Evolutionary conservation across 78 protist genomes (phyloP), one percentile per base, ranked within the genome.

Genomic region (Pigoraptor vietnamica): DNA sequence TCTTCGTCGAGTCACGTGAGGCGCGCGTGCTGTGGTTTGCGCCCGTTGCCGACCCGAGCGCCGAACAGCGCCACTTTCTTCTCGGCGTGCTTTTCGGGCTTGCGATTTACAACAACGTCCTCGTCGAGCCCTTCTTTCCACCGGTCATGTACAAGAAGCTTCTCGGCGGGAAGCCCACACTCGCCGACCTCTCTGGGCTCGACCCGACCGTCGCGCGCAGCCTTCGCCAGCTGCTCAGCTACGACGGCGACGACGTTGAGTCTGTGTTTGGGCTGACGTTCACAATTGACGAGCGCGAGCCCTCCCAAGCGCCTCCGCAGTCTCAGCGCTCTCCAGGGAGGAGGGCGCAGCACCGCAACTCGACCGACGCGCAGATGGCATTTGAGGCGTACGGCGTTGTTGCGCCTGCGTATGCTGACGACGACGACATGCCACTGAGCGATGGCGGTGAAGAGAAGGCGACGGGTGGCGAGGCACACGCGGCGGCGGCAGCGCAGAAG

Each of bases 61-160:
- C 25, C 88, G 40, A 37, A 6, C 40, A 39, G 56, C 24, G 19
- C 19, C n/a, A 39, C 37, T 92, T 94, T 36, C 92, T 97, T 35
- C 90, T 96, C 67, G 98, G 98, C 40, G 89, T 92, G 56, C 92
- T 95, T 19, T 39, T 97, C 38, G 99, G 99, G 21, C 95, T 98
- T 32, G 99, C 99, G 24, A 93, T 99, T 37, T 98, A 98, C 97
- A 99, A 99, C 96, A 37, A 39, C 24, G 96, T 97, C 87, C 97
- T 98, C 79, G 86, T 98, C 38, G 99, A 99, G 92, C 92, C 97
- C 32, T 95, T 93, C 88, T 98, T 99, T 24, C 99, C 99, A n/a
- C 2, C 39, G 24, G 98, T 93, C 67, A 91, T 98, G 24, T 98
- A 95, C 92, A 97, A 95, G 90, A 96, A 96, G 55, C 94, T 99